Evolutionary conservation across 306 rosid species (phyloP).

Genomic region (Inga oerstediana): DNA sequence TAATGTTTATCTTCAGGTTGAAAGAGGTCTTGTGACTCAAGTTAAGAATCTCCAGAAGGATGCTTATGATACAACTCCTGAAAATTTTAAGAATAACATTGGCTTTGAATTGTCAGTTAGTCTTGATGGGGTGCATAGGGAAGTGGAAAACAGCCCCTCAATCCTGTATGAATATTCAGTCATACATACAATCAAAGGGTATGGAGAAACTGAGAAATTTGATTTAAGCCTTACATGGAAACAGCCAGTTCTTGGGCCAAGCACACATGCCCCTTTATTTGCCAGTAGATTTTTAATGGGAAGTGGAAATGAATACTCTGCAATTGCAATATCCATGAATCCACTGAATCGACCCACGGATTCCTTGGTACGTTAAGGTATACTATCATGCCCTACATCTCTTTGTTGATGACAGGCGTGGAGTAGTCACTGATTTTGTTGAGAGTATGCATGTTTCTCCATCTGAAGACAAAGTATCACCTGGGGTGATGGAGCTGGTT

Average conservation of each 20-base stretch:
- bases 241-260: slow-evolving; percentile 74
- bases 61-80: slow-evolving; percentile 25
- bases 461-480: slow-evolving; percentile 89
- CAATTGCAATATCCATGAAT: too few species aligned
- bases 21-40: slow-evolving; percentile 57
- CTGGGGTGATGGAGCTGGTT: slow-evolving; percentile 80
- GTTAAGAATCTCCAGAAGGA: slow-evolving; percentile 58
- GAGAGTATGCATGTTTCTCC: slow-evolving; percentile 83
- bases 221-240: slow-evolving; percentile 87
- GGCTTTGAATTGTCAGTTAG: slow-evolving; percentile 73
- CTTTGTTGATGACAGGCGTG: slow-evolving; percentile 60
- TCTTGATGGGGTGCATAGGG: slow-evolving; percentile 63
- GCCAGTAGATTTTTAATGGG: slow-evolving; percentile 41
- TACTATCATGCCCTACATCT: slow-evolving; percentile 76
- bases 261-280: slow-evolving; percentile 72
- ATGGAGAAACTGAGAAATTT: slow-evolving; percentile 54
- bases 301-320: too few species aligned
- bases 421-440: slow-evolving; percentile 55
- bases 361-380: slow-evolving; percentile 92
- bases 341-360: too few species aligned
- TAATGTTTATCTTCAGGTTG: slow-evolving; percentile 77
- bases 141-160: slow-evolving; percentile 53
- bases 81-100: not conserved
- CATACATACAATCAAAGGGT: slow-evolving; percentile 38
- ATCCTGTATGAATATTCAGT: slow-evolving; percentile 50